Base-by-base conservation (phyloP, 768 basidiomycete genomes). In the Tephrocybe sp. region DNA sequence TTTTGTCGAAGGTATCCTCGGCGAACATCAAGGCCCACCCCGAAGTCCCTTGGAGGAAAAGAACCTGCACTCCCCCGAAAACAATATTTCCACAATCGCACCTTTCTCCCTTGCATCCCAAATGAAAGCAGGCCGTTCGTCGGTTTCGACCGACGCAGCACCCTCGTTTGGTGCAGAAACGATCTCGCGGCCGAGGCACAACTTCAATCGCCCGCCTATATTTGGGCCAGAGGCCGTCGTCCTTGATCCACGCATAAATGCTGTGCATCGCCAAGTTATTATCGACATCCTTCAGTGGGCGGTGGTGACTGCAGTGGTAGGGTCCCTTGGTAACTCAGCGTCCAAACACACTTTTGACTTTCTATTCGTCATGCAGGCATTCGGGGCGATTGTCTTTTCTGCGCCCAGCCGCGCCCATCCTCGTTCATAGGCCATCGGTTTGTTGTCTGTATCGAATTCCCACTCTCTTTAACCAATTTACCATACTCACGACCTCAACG, bases 191-290 rank as follows among this genome's bases (percentile, higher is more conserved):
- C 14, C 41, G 23, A 28, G 28, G 38, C 60, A 56, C 15, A 51
- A 58, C 10, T 58, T 62, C 36, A 32, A 40, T 20, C 64, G 68
- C 7, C 66, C 70, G 9, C 66, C 67, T 12, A 54, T 73, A n/a
- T 73, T 73, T 53, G 74, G 74, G n/a, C 72, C 72, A 5, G 71
- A 72, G 55, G 59, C 60, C 32, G 65, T 68, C 32, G 67, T 74
- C 33, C 58, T 65, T 38, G 74, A 75, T 48, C 71, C 68, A 42
- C 59, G 66, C 33, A 71, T 75, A 36, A 60, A 62, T 34, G 65
- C 57, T 9, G 64, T 65, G 28, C 73, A 73, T 52, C 50, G 55
- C 33, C 57, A 60, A 48, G 48, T 71, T 25, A 45, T 72, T 62
- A 58, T 59, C 14, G 68, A 68, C 4, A 58, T 71, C 21, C 50